A percentile compares a stretch with the other conserved stretches of the same genome.
Evolutionary conservation across 148 eudicot species (phyloP).

Genomic region (Salicornia ramosissima): DNA sequence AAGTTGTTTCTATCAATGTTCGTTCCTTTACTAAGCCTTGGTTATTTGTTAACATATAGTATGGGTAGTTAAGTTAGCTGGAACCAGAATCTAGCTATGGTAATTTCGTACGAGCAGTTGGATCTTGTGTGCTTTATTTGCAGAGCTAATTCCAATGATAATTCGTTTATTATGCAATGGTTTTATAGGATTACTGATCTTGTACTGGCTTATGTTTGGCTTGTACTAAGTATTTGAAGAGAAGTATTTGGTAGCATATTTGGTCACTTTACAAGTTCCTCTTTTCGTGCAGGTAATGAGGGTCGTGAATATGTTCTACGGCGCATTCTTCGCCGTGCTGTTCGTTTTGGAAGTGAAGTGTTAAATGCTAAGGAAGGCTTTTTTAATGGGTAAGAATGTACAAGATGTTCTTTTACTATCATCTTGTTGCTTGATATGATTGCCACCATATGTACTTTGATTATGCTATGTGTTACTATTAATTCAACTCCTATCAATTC

Average conservation of each 20-base stretch:
- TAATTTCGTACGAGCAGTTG: background rate
- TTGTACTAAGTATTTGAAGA: background rate
- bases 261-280: background rate
- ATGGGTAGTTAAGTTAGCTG: background rate
- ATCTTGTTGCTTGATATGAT: slow-evolving; percentile 5
- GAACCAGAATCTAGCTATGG: background rate
- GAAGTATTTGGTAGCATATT: background rate
- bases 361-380: slow-evolving; percentile 78
- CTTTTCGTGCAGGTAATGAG: slow-evolving; percentile 58
- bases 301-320: slow-evolving; percentile 97
- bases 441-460: background rate
- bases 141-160: background rate
- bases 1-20: background rate
- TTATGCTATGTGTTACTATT: background rate
- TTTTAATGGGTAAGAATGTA: slow-evolving; percentile 65
- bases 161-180: too few relatives aligned
- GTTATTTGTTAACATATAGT: background rate
- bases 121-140: background rate
- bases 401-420: background rate
- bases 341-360: slow-evolving; percentile 94
- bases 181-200: too few relatives aligned
- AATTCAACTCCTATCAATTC: slow-evolving; percentile 1
- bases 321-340: slow-evolving; percentile 96
- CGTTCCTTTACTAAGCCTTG: background rate
- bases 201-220: too few relatives aligned